Base-by-base conservation (phyloP, 1,139 yeast species). In the Citeromyces siamensis region DNA sequence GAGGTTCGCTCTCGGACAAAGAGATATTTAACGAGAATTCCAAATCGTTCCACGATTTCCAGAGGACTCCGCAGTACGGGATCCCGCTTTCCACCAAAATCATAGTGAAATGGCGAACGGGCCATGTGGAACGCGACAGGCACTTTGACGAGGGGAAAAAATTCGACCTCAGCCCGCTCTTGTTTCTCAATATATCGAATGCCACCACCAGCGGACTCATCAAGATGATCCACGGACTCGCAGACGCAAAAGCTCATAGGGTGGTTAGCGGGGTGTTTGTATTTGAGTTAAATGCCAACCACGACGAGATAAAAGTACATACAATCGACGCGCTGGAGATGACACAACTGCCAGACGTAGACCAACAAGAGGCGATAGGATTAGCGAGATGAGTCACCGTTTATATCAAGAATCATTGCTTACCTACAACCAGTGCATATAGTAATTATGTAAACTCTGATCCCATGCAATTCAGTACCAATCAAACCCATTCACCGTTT, bases 241-340 rank as follows among this genome's bases (percentile, higher is more conserved):
- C 20, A 52, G 49, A 4, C 38, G 42, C 17, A 41, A 46, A 32
- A 46, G 65, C 18, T 76, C 31, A 74, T 40, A 50, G 80, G 32
- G 66, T 74, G 3, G 52, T 78, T 10, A 66, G 71, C 37, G 95
- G 95, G 1, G 59, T 80, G 6, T 84, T 85, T 52, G 71, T 83
- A 23, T 84, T 84, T 52, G 94, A 82, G 47, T 64, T 85, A 42
- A 73, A 68, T 49, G 62, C 63, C 10, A 62, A 64, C 22, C 78
- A 82, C 53, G 67, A 71, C 38, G 52, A 63, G 42, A 71, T 85
- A 18, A 40, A 65, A 21, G 83, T 76, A n/a, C 90, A 84, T 51
- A 78, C 86, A 1, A 67, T 85, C 34, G 94, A 84, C 45, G 75
- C 82, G 49, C 68, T 85, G 41, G 84, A 82, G 48, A 67, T 82